These are phyloP conservation scores for Curvularia lunata DNA, from an alignment of 2,329 filamentous ascomycete genomes.

Conservation along the genomic window DNA sequence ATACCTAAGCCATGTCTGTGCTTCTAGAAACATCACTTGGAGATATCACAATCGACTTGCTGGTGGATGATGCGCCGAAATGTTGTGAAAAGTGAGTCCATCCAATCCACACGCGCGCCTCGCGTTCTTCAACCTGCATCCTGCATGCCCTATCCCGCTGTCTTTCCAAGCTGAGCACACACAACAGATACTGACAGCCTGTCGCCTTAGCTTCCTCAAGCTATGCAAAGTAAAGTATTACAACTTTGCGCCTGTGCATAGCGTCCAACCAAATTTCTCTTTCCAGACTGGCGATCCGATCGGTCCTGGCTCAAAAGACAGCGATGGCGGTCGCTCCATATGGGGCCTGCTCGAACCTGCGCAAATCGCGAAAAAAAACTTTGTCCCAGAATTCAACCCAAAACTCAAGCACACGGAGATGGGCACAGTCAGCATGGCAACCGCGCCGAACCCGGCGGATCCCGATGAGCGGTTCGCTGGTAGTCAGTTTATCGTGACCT, in stretches of 20 bases:
- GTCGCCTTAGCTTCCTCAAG: conserved; percentile 80
- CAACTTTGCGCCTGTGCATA: conserved; percentile 93
- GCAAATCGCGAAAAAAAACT: conserved; percentile 71
- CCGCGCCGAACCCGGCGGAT: conserved; percentile 74
- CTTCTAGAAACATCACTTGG: conserved; percentile 90
- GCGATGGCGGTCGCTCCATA: conserved; percentile 91
- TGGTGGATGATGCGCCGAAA: conserved; percentile 86
- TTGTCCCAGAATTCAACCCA: conserved; percentile 81
- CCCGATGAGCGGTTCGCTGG: conserved; percentile 82
- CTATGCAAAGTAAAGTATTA: conserved; percentile 99
- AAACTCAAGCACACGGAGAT: conserved; percentile 88
- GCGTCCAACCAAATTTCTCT: conserved; percentile 91
- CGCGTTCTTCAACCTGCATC: conserved; percentile 29
- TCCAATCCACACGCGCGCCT: conserved; percentile 24
- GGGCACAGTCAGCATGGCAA: conserved; percentile 98
- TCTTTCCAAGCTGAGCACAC: conserved; percentile 59
- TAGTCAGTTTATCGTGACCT: conserved; percentile 92
- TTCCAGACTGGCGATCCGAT: conserved; percentile 96
- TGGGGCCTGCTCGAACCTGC: conserved; percentile 79
- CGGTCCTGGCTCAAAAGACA: conserved; percentile 80
- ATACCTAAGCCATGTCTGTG: conserved; percentile 73
- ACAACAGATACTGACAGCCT: conserved; percentile 58
- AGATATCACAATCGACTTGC: conserved; percentile 92
- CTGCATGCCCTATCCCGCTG: conserved; percentile 31
- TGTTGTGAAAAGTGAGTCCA: conserved; percentile 88